Percentiles rank a stretch among this genome's conserved stretches.
phyloP scores from a whole-genome alignment of 352 stramenopile genomes.

The Pythium plurisporium region DNA sequence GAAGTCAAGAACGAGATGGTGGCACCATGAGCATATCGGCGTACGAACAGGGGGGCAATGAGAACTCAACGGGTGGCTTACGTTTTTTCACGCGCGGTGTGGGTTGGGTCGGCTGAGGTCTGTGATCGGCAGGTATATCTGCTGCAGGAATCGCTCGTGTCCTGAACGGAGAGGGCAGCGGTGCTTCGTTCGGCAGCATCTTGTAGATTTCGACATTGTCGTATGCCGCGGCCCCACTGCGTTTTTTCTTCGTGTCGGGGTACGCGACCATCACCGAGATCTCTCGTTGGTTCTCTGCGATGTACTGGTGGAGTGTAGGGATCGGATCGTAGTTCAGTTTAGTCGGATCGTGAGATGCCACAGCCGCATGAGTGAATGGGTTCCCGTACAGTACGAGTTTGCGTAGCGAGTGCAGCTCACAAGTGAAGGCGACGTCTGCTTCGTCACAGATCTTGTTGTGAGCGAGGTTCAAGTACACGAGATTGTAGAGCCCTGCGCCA shows the following conservation, averaged over 20 bases:
- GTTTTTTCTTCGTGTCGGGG: constrained; percentile 66
- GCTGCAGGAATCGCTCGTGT: constrained; percentile 33
- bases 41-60: no score
- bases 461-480: constrained; percentile 71
- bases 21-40: no score
- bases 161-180: constrained; percentile 50
- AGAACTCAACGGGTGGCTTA: no score
- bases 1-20: not conserved
- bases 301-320: constrained; percentile 41
- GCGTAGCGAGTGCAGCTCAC: constrained; percentile 48
- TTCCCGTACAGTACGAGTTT: constrained; percentile 80
- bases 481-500: constrained; percentile 52
- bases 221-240: constrained; percentile 38
- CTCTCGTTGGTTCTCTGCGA: constrained; percentile 21
- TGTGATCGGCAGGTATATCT: constrained; percentile 8
- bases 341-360: constrained; percentile 56
- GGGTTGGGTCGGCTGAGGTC: not conserved
- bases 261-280: constrained; percentile 55
- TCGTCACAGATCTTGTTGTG: constrained; percentile 66
- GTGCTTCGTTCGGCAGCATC: constrained; percentile 64
- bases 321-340: constrained; percentile 72
- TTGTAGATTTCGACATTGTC: constrained; percentile 83
- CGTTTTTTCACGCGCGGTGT: constrained; percentile 1
- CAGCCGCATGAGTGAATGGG: constrained; percentile 50
- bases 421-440: constrained; percentile 36